phyloP scores from a whole-genome alignment of 306 rosid species.

The Ormosia semicastrata region DNA sequence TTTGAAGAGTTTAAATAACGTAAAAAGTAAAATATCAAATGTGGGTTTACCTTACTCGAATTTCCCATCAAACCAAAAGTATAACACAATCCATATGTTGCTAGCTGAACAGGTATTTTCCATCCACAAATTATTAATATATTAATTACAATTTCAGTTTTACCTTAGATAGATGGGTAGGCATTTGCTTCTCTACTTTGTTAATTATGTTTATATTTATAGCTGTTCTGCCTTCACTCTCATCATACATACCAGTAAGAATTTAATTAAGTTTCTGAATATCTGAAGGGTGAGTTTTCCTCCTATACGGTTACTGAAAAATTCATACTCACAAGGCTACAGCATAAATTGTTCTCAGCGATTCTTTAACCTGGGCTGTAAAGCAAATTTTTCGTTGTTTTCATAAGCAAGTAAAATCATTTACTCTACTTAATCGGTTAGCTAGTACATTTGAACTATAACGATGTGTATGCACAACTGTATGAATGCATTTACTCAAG shows the following conservation, averaged over 20 bases:
- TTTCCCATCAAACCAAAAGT: neutral
- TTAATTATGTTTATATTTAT: neutral
- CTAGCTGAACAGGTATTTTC: neutral
- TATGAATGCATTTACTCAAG: slow-evolving; percentile 2
- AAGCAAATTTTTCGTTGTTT: neutral
- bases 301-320: neutral
- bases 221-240: neutral
- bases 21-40: neutral
- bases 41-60: neutral
- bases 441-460: neutral
- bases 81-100: neutral
- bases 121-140: neutral
- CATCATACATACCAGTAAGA: neutral
- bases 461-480: neutral
- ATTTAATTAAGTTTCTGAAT: neutral
- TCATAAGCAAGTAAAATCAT: neutral
- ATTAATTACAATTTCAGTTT: neutral
- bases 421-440: neutral
- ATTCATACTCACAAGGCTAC: neutral
- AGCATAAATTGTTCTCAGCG: neutral
- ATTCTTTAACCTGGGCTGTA: neutral
- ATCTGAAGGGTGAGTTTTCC: neutral
- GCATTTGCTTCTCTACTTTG: neutral
- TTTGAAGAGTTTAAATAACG: neutral
- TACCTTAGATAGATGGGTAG: neutral